Evolutionary conservation across 2,329 filamentous ascomycete genomes (phyloP), one percentile per base, ranked within the genome.

Genomic region (Elsinoe ampelina): DNA sequence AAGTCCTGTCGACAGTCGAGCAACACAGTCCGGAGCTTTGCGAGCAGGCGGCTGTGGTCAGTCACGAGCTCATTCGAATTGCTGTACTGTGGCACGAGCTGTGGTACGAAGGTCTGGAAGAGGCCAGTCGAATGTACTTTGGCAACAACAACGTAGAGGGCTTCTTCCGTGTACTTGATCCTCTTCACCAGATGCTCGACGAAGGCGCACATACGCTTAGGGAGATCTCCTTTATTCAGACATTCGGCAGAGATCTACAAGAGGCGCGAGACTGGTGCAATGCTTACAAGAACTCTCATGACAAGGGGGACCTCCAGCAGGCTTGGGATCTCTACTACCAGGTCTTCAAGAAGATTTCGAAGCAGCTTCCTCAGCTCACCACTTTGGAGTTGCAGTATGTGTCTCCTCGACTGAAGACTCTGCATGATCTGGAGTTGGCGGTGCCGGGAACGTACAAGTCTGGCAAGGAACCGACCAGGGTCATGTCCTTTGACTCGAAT

Each of bases 291-390:
- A 82, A 83, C 39, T 93, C 88, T n/a, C 80, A 85, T 52, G 93
- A 98, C 67, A 84, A 93, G 59, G 92, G 89, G 48, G 95, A 99
- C 69, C 81, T 98, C 45, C 98, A 97, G 67, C 90, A 95, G 71
- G 93, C 93, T 5, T 99, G 93, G 93, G 95, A 99, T 72, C 81
- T 98, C 12, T 99, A 99, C 73, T 98, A 98, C 72, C 90, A 95
- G 63, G 93, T 97, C 0, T 98, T 98, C 82, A 84, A 91, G 60
- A 88, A 95, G 68, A 97, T 99, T 68, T 87, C 87, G 48, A 83
- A 92, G 60, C 95, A 99, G 71, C 75, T 98, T 48, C 91, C 90
- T 2, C 93, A 97, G 65, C 81, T 98, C 62, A 95, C 90, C 64
- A 89, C 85, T 55, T 80, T 99, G 41, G 95, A 98, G 72, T 77